These are phyloP conservation scores for Microsporum canis DNA, from an alignment of 2,329 filamentous ascomycete species.

Conservation along the genomic window DNA sequence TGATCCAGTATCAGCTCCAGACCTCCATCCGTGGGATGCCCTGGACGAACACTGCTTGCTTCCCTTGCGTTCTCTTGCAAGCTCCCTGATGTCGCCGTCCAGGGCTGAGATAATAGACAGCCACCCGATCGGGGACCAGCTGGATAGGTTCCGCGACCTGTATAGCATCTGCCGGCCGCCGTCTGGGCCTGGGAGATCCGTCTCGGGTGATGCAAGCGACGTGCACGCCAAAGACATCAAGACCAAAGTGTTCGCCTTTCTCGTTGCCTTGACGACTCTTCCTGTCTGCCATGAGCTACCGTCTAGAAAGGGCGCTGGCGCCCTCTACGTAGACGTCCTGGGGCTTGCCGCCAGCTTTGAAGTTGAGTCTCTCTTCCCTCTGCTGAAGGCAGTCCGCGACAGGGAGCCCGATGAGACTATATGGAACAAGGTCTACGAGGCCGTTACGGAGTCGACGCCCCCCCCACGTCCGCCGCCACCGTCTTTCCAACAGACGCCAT, in stretches of 20 bases:
- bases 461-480: conserved; percentile 10
- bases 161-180: not conserved
- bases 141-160: not conserved
- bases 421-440: conserved; percentile 10
- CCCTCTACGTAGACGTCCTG: not conserved
- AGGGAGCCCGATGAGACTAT: not conserved
- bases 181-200: not conserved
- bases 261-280: not conserved
- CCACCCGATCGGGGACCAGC: conserved; percentile 1
- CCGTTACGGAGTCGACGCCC: conserved; percentile 15
- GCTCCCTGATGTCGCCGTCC: not conserved
- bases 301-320: not conserved
- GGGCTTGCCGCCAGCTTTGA: not conserved
- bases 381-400: conserved; percentile 3
- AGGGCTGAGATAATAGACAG: not conserved
- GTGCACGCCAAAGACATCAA: not conserved
- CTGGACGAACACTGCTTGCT: not conserved
- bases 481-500: conserved; percentile 18
- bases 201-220: not conserved
- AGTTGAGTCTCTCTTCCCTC: not conserved
- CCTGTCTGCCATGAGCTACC: not conserved
- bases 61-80: not conserved
- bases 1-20: not conserved
- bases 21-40: not conserved
- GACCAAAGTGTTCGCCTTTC: not conserved